Evolutionary conservation across 2,329 filamentous ascomycete species (phyloP), one percentile per base, ranked within the genome.

Genomic region (Aspergillus hiratsukae): DNA sequence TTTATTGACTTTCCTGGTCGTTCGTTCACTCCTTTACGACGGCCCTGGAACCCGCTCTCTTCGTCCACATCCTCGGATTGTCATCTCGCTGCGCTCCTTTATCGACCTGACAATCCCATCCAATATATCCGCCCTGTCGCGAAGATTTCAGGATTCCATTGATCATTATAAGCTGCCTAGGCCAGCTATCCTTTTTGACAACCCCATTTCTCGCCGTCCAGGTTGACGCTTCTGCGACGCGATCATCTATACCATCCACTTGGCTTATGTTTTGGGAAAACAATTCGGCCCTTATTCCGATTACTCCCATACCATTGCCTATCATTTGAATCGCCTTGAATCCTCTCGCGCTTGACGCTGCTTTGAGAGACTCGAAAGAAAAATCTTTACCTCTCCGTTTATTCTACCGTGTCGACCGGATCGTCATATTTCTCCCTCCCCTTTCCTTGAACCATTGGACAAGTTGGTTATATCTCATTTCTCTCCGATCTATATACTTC

Each of bases 11-110:
- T 70, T 46, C 43, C 43, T 67, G 71, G 72, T 74, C 65, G 72
- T 64, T 74, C 74, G 77, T 78, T 78, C 78, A 80, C 78, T 81
- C 78, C 70, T 80, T 81, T 71, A 79, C 76, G 77, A 76, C 75
- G 71, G 69, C 72, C 73, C 69, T 69, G 72, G 72, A 69, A 68
- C 71, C 52, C 58, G 56, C 45, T 58, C 59, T 60, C 58, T 71
- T 71, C 71, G 65, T 69, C 66, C 70, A 66, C 70, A 72, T 75
- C 70, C 68, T 58, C 57, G 64, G 63, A 60, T 67, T 60, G 62
- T 64, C 61, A 62, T 52, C 54, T 21, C 23, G 9, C 21, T 46
- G 27, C 43, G 52, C 57, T 58, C 50, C 51, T 57, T 60, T 57
- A 51, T 59, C 54, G 48, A 54, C 48, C 19, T 46, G 43, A 27